Evolutionary conservation across 495 filamentous ascomycete species (phyloP).

Genomic region (Alectoria sarmentosa): DNA sequence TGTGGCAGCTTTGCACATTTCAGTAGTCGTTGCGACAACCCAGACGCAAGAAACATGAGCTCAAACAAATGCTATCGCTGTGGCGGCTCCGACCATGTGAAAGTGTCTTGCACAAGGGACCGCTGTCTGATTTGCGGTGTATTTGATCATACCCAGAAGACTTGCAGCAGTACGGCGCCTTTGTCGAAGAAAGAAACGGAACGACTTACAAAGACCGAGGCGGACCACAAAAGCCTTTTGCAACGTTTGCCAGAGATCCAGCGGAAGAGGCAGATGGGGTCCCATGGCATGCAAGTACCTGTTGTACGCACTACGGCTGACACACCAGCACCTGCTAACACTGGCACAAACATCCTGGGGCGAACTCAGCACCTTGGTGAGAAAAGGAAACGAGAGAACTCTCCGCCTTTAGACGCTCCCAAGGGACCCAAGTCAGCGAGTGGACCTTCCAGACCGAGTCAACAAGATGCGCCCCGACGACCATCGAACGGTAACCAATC

Average conservation of each 20-base stretch:
- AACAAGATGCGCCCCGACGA: neutral
- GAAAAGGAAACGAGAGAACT: constrained; percentile 41
- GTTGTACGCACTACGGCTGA: constrained; percentile 33
- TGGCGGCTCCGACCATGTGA: constrained; percentile 35
- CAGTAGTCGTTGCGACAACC: constrained; percentile 43
- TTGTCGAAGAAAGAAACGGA: constrained; percentile 35
- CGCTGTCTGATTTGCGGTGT: constrained; percentile 43
- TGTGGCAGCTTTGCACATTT: constrained; percentile 46
- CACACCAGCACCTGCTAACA: constrained; percentile 14
- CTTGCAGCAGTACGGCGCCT: constrained; percentile 31
- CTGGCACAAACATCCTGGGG: constrained; percentile 17
- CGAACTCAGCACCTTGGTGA: constrained; percentile 22
- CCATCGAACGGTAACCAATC: neutral
- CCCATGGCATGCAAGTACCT: constrained; percentile 43
- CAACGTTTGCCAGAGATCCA: constrained; percentile 35
- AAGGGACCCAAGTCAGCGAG: constrained; percentile 4
- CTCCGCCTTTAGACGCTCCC: constrained; percentile 29
- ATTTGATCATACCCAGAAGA: constrained; percentile 34
- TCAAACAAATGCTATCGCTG: constrained; percentile 42
- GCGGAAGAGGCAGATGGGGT: constrained; percentile 38
- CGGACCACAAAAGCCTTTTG: constrained; percentile 28
- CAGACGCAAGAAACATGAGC: constrained; percentile 33
- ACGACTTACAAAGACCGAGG: constrained; percentile 33
- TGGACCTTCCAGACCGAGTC: neutral
- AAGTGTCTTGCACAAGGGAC: constrained; percentile 33